Conservation (phyloP, 2,329 filamentous ascomycete genomes). For the Herpomyces periplanetae region DNA sequence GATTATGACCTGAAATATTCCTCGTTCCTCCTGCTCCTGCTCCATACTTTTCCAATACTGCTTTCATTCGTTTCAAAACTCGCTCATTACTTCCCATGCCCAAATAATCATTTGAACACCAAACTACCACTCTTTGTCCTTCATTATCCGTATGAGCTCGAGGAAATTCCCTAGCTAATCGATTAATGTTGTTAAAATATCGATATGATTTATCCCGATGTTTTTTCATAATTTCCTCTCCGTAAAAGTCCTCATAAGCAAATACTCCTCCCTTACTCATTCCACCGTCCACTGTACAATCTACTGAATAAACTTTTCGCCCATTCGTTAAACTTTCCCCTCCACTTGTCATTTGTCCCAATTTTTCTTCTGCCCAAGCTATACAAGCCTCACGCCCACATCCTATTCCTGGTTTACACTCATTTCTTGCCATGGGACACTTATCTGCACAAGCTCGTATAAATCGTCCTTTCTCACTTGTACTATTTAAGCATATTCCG, state of each 20-base stretch:
- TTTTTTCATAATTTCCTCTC: constrained; percentile 70
- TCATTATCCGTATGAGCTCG: constrained; percentile 54
- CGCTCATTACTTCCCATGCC: constrained; percentile 76
- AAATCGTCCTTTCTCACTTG: too few species aligned
- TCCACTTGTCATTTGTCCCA: too few species aligned
- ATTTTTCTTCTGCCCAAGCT: too few species aligned
- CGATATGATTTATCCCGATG: constrained; percentile 98
- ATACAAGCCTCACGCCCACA: too few species aligned
- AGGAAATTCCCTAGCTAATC: constrained; percentile 75
- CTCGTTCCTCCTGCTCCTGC: constrained; percentile 77
- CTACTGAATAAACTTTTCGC: too few species aligned
- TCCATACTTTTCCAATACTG: constrained; percentile 72
- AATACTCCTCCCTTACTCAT: too few species aligned
- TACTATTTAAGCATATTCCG: too few species aligned
- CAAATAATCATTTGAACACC: constrained; percentile 96
- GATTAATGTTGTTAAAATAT: constrained; percentile 99
- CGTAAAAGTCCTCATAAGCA: constrained; percentile 67
- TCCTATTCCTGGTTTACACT: too few species aligned
- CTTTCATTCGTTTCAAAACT: constrained; percentile 66
- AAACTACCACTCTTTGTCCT: constrained; percentile 67
- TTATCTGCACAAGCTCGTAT: too few species aligned
- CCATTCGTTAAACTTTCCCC: too few species aligned
- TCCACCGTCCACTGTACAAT: too few species aligned
- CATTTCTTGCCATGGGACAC: too few species aligned
- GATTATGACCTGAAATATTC: constrained; percentile 92